Percentiles rank a stretch among this genome's conserved stretches.
Conservation (phyloP, 2,329 filamentous ascomycete species). For the Exophiala viscosa region DNA sequence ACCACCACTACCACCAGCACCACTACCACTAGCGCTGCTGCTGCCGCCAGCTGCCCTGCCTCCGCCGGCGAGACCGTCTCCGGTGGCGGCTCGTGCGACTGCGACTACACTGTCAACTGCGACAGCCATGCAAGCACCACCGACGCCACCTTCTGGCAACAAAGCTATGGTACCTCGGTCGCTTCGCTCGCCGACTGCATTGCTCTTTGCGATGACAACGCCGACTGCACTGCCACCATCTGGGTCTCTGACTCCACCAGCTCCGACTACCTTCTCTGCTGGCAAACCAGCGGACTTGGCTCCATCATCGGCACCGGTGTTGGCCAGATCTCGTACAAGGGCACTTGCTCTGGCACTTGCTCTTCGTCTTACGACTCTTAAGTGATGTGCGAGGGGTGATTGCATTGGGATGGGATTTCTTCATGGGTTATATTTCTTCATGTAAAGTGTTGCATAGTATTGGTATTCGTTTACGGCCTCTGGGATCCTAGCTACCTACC, state of each 20-base stretch:
- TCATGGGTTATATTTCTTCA: too few relatives aligned
- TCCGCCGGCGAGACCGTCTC: slow-evolving; percentile 10
- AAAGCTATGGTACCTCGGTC: slow-evolving; percentile 1
- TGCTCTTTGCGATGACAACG: slow-evolving; percentile 19
- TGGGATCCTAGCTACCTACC: too few relatives aligned
- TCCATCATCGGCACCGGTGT: slow-evolving; percentile 4
- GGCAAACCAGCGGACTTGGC: slow-evolving; percentile 14
- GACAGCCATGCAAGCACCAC: slow-evolving; percentile 8
- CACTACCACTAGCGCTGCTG: slow-evolving; percentile 1
- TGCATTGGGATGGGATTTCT: not conserved
- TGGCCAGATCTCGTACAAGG: slow-evolving; percentile 22
- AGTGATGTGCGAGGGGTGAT: not conserved
- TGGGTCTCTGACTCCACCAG: slow-evolving; percentile 11
- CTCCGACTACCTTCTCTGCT: slow-evolving; percentile 20
- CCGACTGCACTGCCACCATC: slow-evolving; percentile 13
- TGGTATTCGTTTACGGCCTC: not conserved
- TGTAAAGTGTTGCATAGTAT: not conserved
- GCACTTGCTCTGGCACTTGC: slow-evolving; percentile 16
- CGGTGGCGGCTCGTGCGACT: slow-evolving; percentile 17
- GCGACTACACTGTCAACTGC: slow-evolving; percentile 18
- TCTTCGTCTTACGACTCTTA: slow-evolving; percentile 5
- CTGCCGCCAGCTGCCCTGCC: slow-evolving; percentile 15
- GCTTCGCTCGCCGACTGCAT: slow-evolving; percentile 14
- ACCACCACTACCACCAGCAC: slow-evolving; percentile 1
- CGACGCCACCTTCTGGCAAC: slow-evolving; percentile 14